phyloP scores from a whole-genome alignment of 2,329 filamentous ascomycete genomes.

The Ceratocystiopsis sp. region DNA sequence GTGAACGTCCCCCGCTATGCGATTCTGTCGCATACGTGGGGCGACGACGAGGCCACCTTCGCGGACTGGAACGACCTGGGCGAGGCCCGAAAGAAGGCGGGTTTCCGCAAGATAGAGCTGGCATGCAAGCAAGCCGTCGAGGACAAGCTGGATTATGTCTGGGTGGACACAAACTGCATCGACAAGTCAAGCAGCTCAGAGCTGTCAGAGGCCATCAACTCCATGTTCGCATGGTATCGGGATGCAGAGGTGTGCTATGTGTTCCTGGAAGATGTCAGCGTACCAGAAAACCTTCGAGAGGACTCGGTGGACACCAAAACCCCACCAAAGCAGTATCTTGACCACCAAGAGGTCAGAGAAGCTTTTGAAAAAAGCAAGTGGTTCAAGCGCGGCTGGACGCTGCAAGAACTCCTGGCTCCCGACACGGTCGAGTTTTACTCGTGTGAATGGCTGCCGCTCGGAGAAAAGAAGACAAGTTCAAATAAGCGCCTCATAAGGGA shows the following conservation, averaged over 20 bases:
- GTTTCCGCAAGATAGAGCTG: conserved; percentile 13
- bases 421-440: conserved; percentile 10
- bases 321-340: not conserved
- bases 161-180: conserved; percentile 23
- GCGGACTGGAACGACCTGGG: conserved; percentile 8
- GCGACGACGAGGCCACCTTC: conserved; percentile 14
- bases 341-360: not conserved
- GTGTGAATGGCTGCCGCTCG: conserved; percentile 9
- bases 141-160: conserved; percentile 16
- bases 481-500: conserved; percentile 8
- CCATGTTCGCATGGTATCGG: conserved; percentile 16
- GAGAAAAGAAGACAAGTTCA: conserved; percentile 11
- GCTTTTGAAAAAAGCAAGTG: conserved; percentile 3
- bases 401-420: conserved; percentile 11
- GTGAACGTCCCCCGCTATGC: conserved; percentile 13
- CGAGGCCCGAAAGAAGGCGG: conserved; percentile 3
- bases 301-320: too few species aligned
- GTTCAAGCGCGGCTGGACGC: conserved; percentile 12
- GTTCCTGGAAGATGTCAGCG: conserved; percentile 14
- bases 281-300: not conserved
- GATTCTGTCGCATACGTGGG: conserved; percentile 18
- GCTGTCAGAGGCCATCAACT: conserved; percentile 17
- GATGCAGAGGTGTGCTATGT: conserved; percentile 19
- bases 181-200: conserved; percentile 19
- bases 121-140: conserved; percentile 10